phyloP scores from a whole-genome alignment of 768 basidiomycete species.

The Pleurotus ostreatus region DNA sequence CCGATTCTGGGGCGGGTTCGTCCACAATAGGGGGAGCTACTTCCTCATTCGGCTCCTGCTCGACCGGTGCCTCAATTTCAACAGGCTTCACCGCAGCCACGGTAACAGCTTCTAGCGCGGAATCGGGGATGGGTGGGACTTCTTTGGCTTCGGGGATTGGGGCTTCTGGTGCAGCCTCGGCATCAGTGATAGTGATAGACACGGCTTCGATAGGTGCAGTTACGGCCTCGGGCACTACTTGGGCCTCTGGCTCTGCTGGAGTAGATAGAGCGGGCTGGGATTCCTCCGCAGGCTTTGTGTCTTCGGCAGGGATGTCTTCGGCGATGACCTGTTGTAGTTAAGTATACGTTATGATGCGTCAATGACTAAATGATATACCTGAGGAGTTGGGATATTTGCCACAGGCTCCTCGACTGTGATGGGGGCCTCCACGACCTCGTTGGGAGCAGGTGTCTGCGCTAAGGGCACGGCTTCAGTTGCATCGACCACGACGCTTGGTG shows the following conservation, averaged over 20 bases:
- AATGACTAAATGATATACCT: not conserved
- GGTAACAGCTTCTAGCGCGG: not conserved
- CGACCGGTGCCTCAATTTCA: not conserved
- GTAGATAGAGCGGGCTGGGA: not conserved
- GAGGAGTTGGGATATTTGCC: not conserved
- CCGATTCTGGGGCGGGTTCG: too few relatives aligned
- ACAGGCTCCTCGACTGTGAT: not conserved
- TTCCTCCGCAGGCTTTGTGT: not conserved
- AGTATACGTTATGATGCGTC: not conserved
- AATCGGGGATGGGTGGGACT: not conserved
- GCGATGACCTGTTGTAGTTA: not conserved
- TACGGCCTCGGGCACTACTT: not conserved
- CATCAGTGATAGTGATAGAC: not conserved
- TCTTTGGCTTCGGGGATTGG: not conserved
- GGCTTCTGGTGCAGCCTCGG: not conserved
- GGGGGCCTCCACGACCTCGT: not conserved
- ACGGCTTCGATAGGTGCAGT: not conserved
- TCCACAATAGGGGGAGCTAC: not conserved
- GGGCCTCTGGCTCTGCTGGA: not conserved
- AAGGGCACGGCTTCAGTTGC: not conserved
- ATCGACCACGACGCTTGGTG: not conserved
- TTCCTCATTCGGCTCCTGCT: not conserved
- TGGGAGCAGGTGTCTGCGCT: not conserved
- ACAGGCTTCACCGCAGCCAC: not conserved
- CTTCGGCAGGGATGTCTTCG: not conserved